A percentile compares a stretch with the other conserved stretches of the same genome.
These are phyloP conservation scores for Retiboletus flavoniger DNA, from an alignment of 1,284 basidiomycete species.

Conservation along the genomic window DNA sequence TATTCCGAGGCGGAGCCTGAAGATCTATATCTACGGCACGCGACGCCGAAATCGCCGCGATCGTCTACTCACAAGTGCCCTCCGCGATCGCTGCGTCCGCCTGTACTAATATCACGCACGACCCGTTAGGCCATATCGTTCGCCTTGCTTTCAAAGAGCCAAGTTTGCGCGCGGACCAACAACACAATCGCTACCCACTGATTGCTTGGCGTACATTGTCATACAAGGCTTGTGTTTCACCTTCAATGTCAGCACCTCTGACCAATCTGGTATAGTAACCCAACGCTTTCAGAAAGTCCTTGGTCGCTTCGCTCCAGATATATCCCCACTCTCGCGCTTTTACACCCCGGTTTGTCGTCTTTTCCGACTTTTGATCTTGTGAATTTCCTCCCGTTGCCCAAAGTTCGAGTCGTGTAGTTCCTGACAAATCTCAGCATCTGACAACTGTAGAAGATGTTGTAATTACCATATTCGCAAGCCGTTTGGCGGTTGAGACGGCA, in stretches of 20 bases:
- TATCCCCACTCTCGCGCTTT: neutral
- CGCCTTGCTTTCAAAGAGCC: neutral
- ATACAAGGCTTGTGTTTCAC: neutral
- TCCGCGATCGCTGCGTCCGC: neutral
- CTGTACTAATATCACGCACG: neutral
- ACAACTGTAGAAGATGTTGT: neutral
- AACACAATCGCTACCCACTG: neutral
- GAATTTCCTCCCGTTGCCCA: conserved; percentile 83
- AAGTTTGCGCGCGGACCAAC: neutral
- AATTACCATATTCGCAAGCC: conserved; percentile 89
- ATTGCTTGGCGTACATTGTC: neutral
- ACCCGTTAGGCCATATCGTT: neutral
- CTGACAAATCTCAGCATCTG: conserved; percentile 42
- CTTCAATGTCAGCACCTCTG: conserved; percentile 7
- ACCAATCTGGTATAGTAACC: conserved; percentile 3
- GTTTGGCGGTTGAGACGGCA: conserved; percentile 86
- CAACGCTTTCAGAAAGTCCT: neutral
- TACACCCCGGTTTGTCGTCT: conserved; percentile 25
- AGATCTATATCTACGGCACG: conserved; percentile 11
- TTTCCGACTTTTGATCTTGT: conserved; percentile 61
- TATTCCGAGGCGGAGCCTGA: conserved; percentile 19
- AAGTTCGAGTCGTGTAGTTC: conserved; percentile 91
- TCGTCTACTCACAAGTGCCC: no score
- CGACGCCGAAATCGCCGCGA: conserved; percentile 10
- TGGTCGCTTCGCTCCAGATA: neutral